Conservation (phyloP, 495 filamentous ascomycete genomes). For the Penicillium diatomitis region DNA sequence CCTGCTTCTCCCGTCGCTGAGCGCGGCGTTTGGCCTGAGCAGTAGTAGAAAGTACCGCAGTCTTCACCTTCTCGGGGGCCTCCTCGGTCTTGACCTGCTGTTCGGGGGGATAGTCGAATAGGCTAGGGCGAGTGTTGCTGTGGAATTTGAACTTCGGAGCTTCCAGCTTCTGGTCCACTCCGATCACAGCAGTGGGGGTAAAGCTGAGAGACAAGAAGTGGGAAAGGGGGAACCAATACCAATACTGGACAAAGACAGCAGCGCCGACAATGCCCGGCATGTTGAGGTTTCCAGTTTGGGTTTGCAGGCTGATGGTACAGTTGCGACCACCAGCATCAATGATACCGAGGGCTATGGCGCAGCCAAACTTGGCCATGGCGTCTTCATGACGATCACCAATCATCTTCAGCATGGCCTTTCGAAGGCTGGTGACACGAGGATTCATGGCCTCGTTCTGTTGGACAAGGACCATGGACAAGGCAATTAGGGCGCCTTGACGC, state of each 20-base stretch:
- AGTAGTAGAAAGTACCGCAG: conserved; percentile 92
- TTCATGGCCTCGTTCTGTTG: conserved; percentile 97
- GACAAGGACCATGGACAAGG: conserved; percentile 93
- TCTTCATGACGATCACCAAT: conserved; percentile 94
- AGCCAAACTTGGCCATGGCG: conserved; percentile 98
- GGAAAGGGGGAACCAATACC: conserved; percentile 99
- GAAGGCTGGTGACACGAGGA: conserved; percentile 71
- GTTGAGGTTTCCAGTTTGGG: conserved; percentile 94
- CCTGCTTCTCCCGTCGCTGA: conserved; percentile 61
- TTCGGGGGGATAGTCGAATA: conserved; percentile 97
- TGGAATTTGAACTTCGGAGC: conserved; percentile 95
- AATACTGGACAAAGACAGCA: conserved; percentile 98
- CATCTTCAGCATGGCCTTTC: conserved; percentile 82
- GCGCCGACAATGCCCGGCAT: conserved; percentile 96
- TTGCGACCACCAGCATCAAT: conserved; percentile 98
- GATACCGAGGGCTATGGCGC: conserved; percentile 87
- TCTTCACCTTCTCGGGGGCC: conserved; percentile 87
- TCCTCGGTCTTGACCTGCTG: conserved; percentile 91
- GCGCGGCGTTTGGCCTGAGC: conserved; percentile 93
- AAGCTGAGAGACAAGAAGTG: conserved; percentile 95
- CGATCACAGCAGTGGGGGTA: conserved; percentile 88
- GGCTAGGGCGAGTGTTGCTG: conserved; percentile 84
- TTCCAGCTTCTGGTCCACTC: conserved; percentile 85
- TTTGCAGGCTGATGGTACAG: conserved; percentile 95
- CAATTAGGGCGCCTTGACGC: conserved; percentile 90